A percentile compares a stretch with the other conserved stretches of the same genome.
These are phyloP conservation scores for Serendipita vermifera DNA, from an alignment of 768 basidiomycete species.

Conservation along the genomic window DNA sequence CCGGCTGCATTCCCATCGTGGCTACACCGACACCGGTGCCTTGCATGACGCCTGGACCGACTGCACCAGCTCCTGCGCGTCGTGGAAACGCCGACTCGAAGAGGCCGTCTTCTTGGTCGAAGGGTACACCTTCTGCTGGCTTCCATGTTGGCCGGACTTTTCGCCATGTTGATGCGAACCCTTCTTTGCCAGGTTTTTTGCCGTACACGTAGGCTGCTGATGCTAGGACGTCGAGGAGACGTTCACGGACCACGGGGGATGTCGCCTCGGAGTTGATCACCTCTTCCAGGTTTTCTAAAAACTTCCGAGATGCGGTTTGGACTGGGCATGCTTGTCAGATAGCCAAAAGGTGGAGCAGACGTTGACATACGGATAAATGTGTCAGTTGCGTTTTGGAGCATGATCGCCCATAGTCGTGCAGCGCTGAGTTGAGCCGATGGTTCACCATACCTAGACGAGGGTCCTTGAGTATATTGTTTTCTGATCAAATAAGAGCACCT, in stretches of 20 bases:
- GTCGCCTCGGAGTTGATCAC: constrained; percentile 49
- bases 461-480: constrained; percentile 7
- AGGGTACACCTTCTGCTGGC: constrained; percentile 55
- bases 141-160: constrained; percentile 68
- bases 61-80: too few species aligned
- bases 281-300: constrained; percentile 66
- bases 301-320: constrained; percentile 61
- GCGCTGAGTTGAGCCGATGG: constrained; percentile 64
- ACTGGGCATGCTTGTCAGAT: constrained; percentile 16
- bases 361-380: constrained; percentile 39
- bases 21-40: background rate
- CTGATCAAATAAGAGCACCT: constrained; percentile 21
- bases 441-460: constrained; percentile 47
- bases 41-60: too few species aligned
- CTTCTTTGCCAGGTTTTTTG: constrained; percentile 28
- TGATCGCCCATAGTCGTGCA: constrained; percentile 76
- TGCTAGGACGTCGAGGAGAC: constrained; percentile 67
- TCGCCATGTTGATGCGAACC: constrained; percentile 64
- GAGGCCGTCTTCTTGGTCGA: constrained; percentile 69
- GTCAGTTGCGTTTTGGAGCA: constrained; percentile 69
- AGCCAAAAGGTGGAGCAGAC: constrained; percentile 16
- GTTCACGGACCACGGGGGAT: constrained; percentile 66
- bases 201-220: constrained; percentile 64
- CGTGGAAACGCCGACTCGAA: constrained; percentile 34
- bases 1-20: background rate